Conservation (phyloP, 1,284 basidiomycete species). For the Ganoderma lingzhi region DNA sequence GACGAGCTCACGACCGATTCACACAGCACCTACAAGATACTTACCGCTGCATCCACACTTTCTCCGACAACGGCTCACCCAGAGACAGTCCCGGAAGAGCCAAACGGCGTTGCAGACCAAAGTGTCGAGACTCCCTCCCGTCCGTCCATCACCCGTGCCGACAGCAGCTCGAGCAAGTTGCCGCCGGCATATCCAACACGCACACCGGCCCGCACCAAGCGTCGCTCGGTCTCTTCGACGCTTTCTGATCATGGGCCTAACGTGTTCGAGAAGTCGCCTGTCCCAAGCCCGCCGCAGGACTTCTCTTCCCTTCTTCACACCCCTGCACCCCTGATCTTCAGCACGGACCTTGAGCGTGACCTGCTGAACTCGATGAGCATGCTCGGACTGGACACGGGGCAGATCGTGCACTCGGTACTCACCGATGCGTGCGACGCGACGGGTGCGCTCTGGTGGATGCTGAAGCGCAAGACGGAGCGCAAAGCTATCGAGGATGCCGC, state of each 20-base stretch:
- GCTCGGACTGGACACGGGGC: constrained; percentile 92
- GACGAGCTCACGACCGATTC: constrained; percentile 19
- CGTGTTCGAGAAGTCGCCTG: constrained; percentile 53
- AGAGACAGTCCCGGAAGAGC: constrained; percentile 55
- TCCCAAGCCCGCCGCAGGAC: constrained; percentile 60
- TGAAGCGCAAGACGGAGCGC: constrained; percentile 82
- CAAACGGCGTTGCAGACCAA: constrained; percentile 37
- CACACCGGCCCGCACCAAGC: constrained; percentile 94
- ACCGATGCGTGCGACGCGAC: constrained; percentile 93
- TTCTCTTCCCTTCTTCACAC: constrained; percentile 78
- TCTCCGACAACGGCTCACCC: constrained; percentile 36
- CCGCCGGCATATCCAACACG: constrained; percentile 74
- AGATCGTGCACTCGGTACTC: constrained; percentile 92
- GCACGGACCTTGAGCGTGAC: constrained; percentile 83
- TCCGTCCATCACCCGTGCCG: constrained; percentile 34
- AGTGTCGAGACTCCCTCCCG: constrained; percentile 30
- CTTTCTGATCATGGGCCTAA: constrained; percentile 68
- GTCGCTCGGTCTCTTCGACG: constrained; percentile 90
- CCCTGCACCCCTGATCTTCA: constrained; percentile 84
- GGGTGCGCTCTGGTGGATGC: constrained; percentile 97
- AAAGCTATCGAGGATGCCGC: constrained; percentile 56
- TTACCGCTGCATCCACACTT: constrained; percentile 20
- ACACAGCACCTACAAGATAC: constrained; percentile 49
- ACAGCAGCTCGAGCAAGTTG: constrained; percentile 45
- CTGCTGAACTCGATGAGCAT: constrained; percentile 79